Evolutionary conservation across 176 grass and related monocot genomes (phyloP).

Genomic region (Eleusine indica): DNA sequence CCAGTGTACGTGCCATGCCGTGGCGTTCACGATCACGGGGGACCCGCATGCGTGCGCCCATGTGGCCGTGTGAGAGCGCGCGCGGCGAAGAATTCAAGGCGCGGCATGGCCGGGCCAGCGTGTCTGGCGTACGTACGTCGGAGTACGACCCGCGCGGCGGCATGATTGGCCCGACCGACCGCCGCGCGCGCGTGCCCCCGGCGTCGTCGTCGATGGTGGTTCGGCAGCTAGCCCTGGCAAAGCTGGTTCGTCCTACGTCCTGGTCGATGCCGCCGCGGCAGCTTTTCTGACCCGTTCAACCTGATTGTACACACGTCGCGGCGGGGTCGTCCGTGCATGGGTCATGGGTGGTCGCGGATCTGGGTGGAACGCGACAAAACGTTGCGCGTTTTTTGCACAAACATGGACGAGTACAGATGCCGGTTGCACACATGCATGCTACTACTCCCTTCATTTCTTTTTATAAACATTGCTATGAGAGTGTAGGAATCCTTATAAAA

Average conservation of each 20-base stretch:
- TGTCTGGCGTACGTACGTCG: background rate
- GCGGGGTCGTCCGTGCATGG: background rate
- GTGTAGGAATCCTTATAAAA: too few species aligned
- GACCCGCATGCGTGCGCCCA: background rate
- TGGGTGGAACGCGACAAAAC: background rate
- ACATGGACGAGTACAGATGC: background rate
- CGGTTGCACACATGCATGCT: background rate
- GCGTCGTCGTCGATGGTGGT: background rate
- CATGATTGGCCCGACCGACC: conserved; percentile 11
- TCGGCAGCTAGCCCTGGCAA: background rate
- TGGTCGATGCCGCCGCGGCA: background rate
- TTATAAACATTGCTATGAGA: too few species aligned
- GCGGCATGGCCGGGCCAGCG: background rate
- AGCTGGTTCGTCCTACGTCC: background rate
- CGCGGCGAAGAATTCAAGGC: background rate
- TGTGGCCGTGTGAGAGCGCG: background rate
- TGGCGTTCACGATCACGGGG: background rate
- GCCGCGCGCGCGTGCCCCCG: conserved; percentile 4
- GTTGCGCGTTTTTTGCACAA: background rate
- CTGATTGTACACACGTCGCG: background rate
- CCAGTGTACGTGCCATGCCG: background rate
- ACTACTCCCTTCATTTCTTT: too few species aligned
- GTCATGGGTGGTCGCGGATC: background rate
- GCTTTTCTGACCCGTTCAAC: conserved; percentile 24
- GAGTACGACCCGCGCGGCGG: background rate